These are phyloP conservation scores for Hansfordia pulvinata DNA, from an alignment of 2,329 filamentous ascomycete genomes.

Conservation along the genomic window DNA sequence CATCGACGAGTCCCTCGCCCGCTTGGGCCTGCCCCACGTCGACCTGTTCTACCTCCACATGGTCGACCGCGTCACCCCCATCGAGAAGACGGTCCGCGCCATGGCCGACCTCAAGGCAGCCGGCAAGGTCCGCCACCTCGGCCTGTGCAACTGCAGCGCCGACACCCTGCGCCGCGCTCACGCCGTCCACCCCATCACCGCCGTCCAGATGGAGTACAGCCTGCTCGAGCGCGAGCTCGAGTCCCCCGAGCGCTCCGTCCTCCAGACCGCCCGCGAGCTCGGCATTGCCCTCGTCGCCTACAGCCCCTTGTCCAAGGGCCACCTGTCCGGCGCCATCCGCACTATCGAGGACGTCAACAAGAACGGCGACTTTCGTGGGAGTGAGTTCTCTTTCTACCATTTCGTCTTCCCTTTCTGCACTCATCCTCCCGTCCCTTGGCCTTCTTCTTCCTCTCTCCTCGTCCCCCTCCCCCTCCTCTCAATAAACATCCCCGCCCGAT, in stretches of 20 bases:
- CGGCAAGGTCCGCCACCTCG: conserved; percentile 38
- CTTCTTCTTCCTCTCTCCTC: too few relatives aligned
- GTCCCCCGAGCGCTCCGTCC: conserved; percentile 4
- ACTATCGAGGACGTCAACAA: conserved; percentile 21
- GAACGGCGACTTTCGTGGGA: too few relatives aligned
- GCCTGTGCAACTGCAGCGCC: conserved; percentile 31
- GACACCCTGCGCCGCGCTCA: conserved; percentile 31
- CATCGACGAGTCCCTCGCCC: conserved; percentile 22
- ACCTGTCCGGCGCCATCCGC: conserved; percentile 26
- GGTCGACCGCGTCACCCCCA: conserved; percentile 27
- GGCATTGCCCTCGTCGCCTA: conserved; percentile 28
- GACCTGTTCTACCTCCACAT: conserved; percentile 41
- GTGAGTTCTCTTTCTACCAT: too few relatives aligned
- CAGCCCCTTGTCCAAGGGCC: conserved; percentile 26
- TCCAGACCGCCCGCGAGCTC: conserved; percentile 2
- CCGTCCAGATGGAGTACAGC: conserved; percentile 30
- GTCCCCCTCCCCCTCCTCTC: too few relatives aligned
- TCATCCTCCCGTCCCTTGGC: too few relatives aligned
- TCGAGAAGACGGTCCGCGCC: conserved; percentile 31
- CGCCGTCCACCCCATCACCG: conserved; percentile 30
- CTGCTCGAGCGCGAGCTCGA: conserved; percentile 10
- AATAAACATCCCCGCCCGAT: too few relatives aligned
- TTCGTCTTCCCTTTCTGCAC: too few relatives aligned
- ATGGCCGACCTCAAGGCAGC: conserved; percentile 31
- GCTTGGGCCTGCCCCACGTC: conserved; percentile 34